phyloP scores from a whole-genome alignment of 108 stramenopile species.

The Tribonema minus region DNA sequence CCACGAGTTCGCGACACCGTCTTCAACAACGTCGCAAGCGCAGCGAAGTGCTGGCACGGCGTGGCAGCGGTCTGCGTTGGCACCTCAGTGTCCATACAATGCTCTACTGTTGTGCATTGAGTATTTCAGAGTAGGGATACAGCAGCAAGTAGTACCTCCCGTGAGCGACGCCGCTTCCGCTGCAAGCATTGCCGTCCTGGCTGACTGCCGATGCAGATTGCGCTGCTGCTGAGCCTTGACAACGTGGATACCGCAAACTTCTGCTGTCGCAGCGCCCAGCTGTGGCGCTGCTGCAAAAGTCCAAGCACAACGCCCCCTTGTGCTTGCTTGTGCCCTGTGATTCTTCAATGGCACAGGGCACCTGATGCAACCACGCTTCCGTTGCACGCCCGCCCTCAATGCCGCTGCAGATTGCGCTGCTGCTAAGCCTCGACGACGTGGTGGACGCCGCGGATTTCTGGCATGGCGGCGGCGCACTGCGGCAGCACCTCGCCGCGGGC shows the following conservation, averaged over 20 bases:
- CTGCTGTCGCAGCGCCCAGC: neutral
- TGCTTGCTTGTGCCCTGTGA: neutral
- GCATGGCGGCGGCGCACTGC: conserved; percentile 13
- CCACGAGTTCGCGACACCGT: too few species aligned
- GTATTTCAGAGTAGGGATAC: too few species aligned
- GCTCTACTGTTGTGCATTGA: too few species aligned
- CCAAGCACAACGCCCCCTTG: too few species aligned
- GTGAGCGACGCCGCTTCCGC: too few species aligned
- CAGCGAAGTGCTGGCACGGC: too few species aligned
- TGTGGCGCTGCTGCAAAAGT: neutral
- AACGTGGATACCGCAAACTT: neutral
- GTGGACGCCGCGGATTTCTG: conserved; percentile 20
- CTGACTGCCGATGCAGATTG: too few species aligned
- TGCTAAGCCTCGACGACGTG: conserved; percentile 21
- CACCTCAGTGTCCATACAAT: too few species aligned
- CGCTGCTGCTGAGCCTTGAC: neutral
- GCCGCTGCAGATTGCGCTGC: conserved; percentile 31
- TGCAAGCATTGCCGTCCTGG: too few species aligned
- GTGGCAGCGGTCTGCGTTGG: too few species aligned
- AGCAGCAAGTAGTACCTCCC: too few species aligned
- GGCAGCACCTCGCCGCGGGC: conserved; percentile 31
- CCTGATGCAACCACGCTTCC: neutral
- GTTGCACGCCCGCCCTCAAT: neutral
- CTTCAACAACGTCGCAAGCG: too few species aligned
- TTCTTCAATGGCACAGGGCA: neutral